These are phyloP conservation scores for Citrus inodora DNA, from an alignment of 345 rosid species.

Conservation along the genomic window DNA sequence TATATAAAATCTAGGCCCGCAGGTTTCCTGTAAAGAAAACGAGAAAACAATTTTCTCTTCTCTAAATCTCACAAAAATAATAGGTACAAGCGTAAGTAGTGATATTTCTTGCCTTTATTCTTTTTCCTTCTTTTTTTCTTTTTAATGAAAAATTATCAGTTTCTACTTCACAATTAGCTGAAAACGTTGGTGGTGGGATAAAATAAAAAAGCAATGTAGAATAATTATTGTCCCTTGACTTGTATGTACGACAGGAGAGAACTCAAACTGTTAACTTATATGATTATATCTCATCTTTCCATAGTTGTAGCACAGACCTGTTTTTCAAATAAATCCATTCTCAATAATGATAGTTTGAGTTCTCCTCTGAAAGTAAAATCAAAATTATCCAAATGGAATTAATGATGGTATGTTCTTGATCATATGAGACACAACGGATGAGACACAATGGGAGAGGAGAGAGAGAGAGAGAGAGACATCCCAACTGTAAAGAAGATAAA, in stretches of 20 bases:
- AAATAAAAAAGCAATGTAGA: neutral
- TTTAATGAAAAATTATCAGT: neutral
- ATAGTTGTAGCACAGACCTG: too few species aligned
- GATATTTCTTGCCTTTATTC: too few species aligned
- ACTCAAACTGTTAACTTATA: neutral
- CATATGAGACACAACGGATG: neutral
- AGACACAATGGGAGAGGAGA: neutral
- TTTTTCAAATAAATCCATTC: too few species aligned
- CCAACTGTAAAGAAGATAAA: constrained; percentile 9
- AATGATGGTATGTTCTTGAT: neutral
- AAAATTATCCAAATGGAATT: neutral
- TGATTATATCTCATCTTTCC: too few species aligned
- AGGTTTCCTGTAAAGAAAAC: too few species aligned
- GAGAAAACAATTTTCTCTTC: too few species aligned
- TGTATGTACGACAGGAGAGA: neutral
- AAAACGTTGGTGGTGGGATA: neutral
- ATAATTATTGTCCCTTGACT: neutral
- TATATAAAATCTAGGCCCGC: too few species aligned
- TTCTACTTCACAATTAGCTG: neutral
- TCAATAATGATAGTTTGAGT: too few species aligned
- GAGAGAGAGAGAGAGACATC: neutral
- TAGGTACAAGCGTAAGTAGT: too few species aligned
- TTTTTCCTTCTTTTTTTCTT: too few species aligned
- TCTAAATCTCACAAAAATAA: too few species aligned
- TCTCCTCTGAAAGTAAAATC: neutral